Evolutionary conservation across 768 basidiomycete species (phyloP).

Genomic region (Russula dissimulans): DNA sequence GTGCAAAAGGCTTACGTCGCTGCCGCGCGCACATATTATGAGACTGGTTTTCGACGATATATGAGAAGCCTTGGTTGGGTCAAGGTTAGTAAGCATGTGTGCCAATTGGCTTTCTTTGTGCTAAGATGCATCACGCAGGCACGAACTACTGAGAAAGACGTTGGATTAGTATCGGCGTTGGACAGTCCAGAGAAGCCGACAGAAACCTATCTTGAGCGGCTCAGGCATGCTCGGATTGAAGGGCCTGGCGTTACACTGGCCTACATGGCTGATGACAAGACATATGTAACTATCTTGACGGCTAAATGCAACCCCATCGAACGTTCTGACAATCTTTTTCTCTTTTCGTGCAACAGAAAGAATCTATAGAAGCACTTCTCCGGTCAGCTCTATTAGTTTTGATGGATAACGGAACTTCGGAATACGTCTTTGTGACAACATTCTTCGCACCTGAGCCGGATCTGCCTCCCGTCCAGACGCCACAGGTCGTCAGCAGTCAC

Average conservation of each 20-base stretch:
- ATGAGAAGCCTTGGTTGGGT: constrained; percentile 70
- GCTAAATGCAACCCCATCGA: neutral
- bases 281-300: constrained; percentile 51
- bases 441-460: constrained; percentile 53
- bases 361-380: constrained; percentile 72
- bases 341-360: constrained; percentile 43
- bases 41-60: constrained; percentile 91
- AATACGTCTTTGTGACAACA: constrained; percentile 76
- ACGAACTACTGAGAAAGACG: constrained; percentile 60
- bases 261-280: constrained; percentile 85
- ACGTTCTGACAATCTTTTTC: neutral
- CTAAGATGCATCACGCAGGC: constrained; percentile 33
- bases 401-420: constrained; percentile 90
- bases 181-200: constrained; percentile 32
- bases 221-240: constrained; percentile 63
- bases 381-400: constrained; percentile 84
- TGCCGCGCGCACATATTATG: constrained; percentile 83
- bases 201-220: constrained; percentile 42
- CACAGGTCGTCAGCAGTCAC: constrained; percentile 16
- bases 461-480: constrained; percentile 6
- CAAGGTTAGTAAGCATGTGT: constrained; percentile 40
- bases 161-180: constrained; percentile 45
- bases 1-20: constrained; percentile 80
- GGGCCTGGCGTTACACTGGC: constrained; percentile 75
- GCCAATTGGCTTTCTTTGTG: neutral